Conservation (phyloP, 179 eudicot species). For the Nepenthes alata region DNA sequence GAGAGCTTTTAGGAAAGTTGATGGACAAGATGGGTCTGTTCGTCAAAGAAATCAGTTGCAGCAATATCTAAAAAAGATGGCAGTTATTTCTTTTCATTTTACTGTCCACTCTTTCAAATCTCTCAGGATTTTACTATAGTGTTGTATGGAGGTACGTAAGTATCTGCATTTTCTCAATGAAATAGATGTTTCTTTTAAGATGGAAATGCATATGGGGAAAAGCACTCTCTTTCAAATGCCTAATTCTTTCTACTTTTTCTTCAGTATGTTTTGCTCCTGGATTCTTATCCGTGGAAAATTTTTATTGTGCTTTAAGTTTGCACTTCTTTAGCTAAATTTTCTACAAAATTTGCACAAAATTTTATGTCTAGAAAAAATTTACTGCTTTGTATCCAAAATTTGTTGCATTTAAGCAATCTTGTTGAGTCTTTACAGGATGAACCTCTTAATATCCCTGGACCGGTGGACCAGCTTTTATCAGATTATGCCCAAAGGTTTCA, state of each 20-base stretch:
- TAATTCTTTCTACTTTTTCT: not conserved
- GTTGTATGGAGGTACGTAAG: no score
- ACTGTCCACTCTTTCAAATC: no score
- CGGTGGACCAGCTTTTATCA: constrained; percentile 62
- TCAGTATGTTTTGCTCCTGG: not conserved
- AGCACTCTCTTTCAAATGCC: not conserved
- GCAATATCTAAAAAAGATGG: no score
- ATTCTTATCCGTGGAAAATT: not conserved
- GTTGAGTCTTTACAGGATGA: constrained; percentile 56
- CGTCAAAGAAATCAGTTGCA: no score
- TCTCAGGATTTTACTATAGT: no score
- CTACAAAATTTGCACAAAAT: not conserved
- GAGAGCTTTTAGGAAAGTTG: no score
- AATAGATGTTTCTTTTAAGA: no score
- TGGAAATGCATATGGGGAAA: no score
- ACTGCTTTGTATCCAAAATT: not conserved
- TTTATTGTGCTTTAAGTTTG: not conserved
- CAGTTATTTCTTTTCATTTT: no score
- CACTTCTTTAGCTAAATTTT: not conserved
- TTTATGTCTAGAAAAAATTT: not conserved
- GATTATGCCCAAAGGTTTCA: constrained; percentile 85
- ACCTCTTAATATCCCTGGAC: constrained; percentile 50
- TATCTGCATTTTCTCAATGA: no score
- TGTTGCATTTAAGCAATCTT: constrained; percentile 1
- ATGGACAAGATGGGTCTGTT: no score